Conservation (phyloP, 2,329 filamentous ascomycete species). For the Massarina eburnea region DNA sequence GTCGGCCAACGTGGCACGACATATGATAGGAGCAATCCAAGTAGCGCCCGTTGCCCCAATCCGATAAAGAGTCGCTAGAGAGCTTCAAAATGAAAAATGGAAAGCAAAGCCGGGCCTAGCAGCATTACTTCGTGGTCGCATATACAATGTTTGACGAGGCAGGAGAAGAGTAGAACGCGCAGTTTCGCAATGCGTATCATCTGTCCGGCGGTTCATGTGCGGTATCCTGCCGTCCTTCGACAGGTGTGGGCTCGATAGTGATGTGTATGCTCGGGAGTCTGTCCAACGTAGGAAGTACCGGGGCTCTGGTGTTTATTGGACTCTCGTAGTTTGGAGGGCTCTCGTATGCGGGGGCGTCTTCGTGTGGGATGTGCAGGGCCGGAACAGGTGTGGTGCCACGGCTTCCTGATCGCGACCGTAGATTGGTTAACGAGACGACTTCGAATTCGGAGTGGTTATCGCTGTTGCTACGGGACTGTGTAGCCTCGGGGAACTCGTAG, state of each 20-base stretch:
- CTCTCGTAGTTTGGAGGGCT: conserved; percentile 54
- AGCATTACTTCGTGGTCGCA: conserved; percentile 10
- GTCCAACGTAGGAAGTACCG: conserved; percentile 43
- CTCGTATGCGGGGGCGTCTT: conserved; percentile 45
- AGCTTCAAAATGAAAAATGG: not conserved
- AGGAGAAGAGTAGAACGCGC: not conserved
- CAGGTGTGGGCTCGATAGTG: conserved; percentile 36
- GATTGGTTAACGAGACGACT: conserved; percentile 43
- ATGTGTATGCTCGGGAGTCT: conserved; percentile 49
- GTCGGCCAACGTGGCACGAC: no score
- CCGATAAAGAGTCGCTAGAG: not conserved
- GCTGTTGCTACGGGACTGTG: conserved; percentile 18
- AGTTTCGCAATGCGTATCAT: not conserved
- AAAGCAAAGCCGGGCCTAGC: not conserved
- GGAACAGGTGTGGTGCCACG: conserved; percentile 18
- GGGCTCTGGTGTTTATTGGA: conserved; percentile 37
- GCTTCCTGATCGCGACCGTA: conserved; percentile 36
- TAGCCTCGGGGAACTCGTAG: conserved; percentile 31
- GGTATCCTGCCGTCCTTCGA: conserved; percentile 12
- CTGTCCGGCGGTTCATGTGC: not conserved
- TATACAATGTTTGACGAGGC: conserved; percentile 1
- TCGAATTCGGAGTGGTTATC: conserved; percentile 45
- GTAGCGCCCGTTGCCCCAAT: not conserved
- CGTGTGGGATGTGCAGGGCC: conserved; percentile 29
- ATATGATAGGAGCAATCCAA: no score